Evolutionary conservation across 2,329 filamentous ascomycete genomes (phyloP).

Genomic region (Cadophora sp.): DNA sequence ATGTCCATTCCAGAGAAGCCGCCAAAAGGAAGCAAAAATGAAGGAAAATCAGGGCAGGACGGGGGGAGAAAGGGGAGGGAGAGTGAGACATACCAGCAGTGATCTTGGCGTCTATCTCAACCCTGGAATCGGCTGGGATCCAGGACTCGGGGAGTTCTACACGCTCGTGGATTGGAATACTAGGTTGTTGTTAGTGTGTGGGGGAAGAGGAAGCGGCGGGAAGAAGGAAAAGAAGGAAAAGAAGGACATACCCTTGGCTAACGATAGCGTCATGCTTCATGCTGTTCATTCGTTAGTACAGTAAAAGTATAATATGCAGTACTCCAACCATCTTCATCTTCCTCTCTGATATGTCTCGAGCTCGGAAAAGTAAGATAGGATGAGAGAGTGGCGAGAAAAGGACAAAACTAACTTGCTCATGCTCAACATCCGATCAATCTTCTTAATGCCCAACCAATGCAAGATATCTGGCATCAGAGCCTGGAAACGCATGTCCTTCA

Average conservation of each 20-base stretch:
- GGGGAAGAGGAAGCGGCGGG: not conserved
- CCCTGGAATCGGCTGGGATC: constrained; percentile 92
- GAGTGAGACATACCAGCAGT: constrained; percentile 70
- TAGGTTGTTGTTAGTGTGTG: constrained; percentile 44
- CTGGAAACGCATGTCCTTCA: constrained; percentile 97
- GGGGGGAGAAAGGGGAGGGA: not conserved
- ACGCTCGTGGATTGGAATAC: constrained; percentile 85
- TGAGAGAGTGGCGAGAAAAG: not conserved
- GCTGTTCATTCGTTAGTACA: constrained; percentile 51
- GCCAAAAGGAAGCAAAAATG: not conserved
- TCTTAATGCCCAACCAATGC: constrained; percentile 97
- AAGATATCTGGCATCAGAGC: constrained; percentile 97
- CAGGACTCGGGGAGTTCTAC: constrained; percentile 92
- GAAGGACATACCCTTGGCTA: constrained; percentile 67
- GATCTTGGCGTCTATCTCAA: constrained; percentile 99
- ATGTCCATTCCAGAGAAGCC: too few relatives aligned
- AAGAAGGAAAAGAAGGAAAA: not conserved
- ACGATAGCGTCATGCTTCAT: constrained; percentile 94
- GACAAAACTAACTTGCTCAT: constrained; percentile 76
- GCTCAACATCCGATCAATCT: constrained; percentile 97
- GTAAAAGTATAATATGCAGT: not conserved
- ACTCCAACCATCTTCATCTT: not conserved
- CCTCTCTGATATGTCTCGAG: not conserved
- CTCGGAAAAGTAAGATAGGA: not conserved
- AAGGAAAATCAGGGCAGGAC: not conserved